These are phyloP conservation scores for Mrakia blollopis DNA, from an alignment of 768 basidiomycete genomes.

Conservation along the genomic window DNA sequence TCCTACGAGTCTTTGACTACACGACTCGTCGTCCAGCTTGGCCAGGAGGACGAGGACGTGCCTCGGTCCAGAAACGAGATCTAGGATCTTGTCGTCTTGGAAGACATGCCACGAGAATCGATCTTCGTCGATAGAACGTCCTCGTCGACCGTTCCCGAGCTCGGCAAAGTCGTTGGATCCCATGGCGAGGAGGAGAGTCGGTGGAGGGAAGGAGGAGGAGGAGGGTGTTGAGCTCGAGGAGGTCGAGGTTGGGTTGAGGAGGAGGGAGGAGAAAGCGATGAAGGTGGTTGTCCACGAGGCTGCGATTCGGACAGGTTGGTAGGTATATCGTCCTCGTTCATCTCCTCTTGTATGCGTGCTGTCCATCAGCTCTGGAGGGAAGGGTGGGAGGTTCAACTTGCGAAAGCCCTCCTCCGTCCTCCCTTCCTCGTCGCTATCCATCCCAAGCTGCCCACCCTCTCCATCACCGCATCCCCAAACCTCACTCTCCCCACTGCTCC, in stretches of 20 bases:
- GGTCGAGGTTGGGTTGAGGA: no score
- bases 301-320: background rate
- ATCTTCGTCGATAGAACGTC: background rate
- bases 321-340: no score
- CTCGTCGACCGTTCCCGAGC: constrained; percentile 4
- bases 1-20: background rate
- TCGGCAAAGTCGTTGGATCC: constrained; percentile 22
- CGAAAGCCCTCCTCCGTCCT: background rate
- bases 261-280: background rate
- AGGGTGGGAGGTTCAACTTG: background rate
- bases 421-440: no score
- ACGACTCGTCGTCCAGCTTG: background rate
- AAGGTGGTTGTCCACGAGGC: constrained; percentile 19
- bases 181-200: constrained; percentile 14
- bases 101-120: constrained; percentile 10
- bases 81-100: background rate
- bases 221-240: background rate
- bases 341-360: background rate
- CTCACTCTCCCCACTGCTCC: background rate
- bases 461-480: constrained; percentile 9
- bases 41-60: background rate
- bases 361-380: background rate
- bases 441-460: background rate
- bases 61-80: background rate
- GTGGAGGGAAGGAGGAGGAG: background rate